phyloP scores from a whole-genome alignment of 2,329 filamentous ascomycete species.

The Diaporthe vexans region DNA sequence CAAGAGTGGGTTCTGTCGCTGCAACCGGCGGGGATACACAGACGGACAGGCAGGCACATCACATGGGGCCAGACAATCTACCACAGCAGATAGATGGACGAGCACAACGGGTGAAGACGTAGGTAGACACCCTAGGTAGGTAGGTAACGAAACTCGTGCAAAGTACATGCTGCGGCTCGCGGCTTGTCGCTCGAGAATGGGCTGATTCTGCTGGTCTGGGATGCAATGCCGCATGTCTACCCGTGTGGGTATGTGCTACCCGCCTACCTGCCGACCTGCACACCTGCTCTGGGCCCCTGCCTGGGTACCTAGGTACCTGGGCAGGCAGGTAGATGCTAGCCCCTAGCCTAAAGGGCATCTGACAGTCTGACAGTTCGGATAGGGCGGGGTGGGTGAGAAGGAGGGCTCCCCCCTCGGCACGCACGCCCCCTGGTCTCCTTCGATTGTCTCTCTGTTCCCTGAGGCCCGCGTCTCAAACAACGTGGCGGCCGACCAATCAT shows the following conservation, averaged over 20 bases:
- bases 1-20: conserved; percentile 3
- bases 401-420: neutral
- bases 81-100: neutral
- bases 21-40: no score
- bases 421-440: neutral
- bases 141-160: no score
- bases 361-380: no score
- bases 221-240: neutral
- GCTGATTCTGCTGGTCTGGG: conserved; percentile 13
- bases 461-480: conserved; percentile 24
- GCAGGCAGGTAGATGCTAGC: no score
- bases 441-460: conserved; percentile 1
- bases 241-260: no score
- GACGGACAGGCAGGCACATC: neutral
- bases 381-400: neutral
- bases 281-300: no score
- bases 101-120: no score
- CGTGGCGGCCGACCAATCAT: conserved; percentile 24
- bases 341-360: no score
- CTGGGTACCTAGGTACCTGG: no score
- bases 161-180: neutral
- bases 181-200: conserved; percentile 16
- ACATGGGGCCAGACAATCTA: neutral
- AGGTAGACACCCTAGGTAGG: no score
- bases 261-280: no score